Evolutionary conservation across 805 yeast species (phyloP).

Genomic region (Ogataea paraovalis): DNA sequence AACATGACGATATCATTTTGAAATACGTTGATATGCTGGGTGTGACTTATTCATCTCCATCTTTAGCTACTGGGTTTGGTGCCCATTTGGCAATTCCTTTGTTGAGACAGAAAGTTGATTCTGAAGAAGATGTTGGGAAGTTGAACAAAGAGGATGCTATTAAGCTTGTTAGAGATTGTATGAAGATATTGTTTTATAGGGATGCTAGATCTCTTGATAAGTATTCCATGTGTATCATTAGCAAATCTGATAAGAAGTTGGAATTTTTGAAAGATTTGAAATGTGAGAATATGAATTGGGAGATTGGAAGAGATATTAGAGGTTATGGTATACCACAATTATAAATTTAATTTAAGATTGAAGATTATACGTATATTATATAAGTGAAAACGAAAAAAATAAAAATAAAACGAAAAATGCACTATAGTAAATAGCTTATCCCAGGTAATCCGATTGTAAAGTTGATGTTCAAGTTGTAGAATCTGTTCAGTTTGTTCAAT

Average conservation of each 20-base stretch:
- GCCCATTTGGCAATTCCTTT: constrained; percentile 91
- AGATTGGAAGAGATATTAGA: constrained; percentile 78
- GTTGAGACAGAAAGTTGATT: constrained; percentile 77
- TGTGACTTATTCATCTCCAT: constrained; percentile 81
- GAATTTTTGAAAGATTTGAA: constrained; percentile 53
- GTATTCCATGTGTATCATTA: constrained; percentile 75
- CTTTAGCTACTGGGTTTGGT: constrained; percentile 95
- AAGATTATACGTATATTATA: too few relatives aligned
- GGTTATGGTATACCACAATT: constrained; percentile 69
- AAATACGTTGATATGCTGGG: constrained; percentile 90
- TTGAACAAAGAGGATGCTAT: constrained; percentile 74
- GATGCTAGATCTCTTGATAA: constrained; percentile 93
- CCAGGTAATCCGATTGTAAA: constrained; percentile 59
- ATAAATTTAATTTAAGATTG: too few relatives aligned
- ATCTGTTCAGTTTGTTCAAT: constrained; percentile 37
- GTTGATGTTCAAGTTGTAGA: constrained; percentile 37
- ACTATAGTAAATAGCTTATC: constrained; percentile 33
- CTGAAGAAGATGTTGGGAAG: constrained; percentile 68
- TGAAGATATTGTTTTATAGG: constrained; percentile 93
- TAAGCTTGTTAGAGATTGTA: constrained; percentile 71
- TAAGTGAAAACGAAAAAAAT: not conserved
- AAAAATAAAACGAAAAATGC: not conserved
- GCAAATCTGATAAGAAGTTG: constrained; percentile 55
- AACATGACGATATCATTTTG: constrained; percentile 65
- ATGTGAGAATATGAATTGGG: constrained; percentile 81